Base-by-base conservation (phyloP, 1,284 basidiomycete species). In the Sphagnurus paluster region DNA sequence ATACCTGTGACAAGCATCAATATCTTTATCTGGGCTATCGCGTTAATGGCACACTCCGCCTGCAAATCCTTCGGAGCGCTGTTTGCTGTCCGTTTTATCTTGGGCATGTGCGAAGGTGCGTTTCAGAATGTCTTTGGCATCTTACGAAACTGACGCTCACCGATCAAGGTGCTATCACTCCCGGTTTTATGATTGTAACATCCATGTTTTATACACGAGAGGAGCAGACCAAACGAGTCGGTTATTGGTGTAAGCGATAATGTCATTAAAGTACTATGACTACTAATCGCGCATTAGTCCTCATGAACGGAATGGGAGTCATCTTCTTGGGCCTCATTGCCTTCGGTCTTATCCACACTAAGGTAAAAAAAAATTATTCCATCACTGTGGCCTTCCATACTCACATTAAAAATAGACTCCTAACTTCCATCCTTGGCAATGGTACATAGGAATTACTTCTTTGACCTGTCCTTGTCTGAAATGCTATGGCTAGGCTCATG, bases 321-420 rank as follows among this genome's bases (percentile, higher is more conserved):
- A 87, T 91, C 56, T 74, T 89, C 54, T 74, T 85, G 14, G 87
- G 86, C 8, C 82, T 90, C 56, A 69, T 90, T 41, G 76, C 80
- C 45, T 90, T 84, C 56, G 86, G 84, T 9, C 69, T 81, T 5
- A 60, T 87, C 32, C 82, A 87, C 52, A 81, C 66, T 16, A 62
- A 65, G 54, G 72, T 71, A 49, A 25, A 56, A 46, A 42, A 17
- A n/a, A n/a, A n/a, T n/a, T n/a, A n/a, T 11, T 33, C 29, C 10
- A 14, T 21, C 19, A 28, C 20, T 9, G 26, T 10, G 36, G n/a
- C 4, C 24, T 24, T 28, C 24, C 14, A 16, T 19, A 23, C 28
- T 45, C 23, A 41, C 33, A 35, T 36, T 35, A 34, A 14, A 33
- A 3, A 9, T 24, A 51, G 66, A 65, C 61, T 14, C 51, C 55